These are phyloP conservation scores for Penicillium decumbens DNA, from an alignment of 2,329 filamentous ascomycete species.

Conservation along the genomic window DNA sequence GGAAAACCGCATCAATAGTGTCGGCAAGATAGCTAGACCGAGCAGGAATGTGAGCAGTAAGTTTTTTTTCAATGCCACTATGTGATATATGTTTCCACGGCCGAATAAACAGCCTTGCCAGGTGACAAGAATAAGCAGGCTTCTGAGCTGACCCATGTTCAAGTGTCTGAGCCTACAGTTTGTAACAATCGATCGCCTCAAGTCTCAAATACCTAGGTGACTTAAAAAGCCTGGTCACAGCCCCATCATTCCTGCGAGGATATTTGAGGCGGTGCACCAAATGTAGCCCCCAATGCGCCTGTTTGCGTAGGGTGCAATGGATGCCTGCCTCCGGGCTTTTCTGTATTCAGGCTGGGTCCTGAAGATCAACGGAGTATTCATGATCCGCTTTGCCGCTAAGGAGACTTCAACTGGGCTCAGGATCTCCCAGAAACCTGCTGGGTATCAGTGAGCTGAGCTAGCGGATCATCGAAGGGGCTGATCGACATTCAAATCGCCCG, in stretches of 20 bases:
- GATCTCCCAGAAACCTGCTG: neutral
- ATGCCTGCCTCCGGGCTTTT: neutral
- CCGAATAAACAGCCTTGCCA: neutral
- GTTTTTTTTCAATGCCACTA: neutral
- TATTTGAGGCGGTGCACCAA: neutral
- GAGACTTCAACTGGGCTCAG: neutral
- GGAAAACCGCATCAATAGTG: neutral
- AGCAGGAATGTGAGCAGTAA: neutral
- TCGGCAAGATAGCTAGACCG: neutral
- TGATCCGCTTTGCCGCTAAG: neutral
- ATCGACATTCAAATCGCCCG: slow-evolving; percentile 6
- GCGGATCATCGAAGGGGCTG: slow-evolving; percentile 9
- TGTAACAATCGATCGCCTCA: neutral
- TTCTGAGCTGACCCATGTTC: neutral
- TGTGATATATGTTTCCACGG: neutral
- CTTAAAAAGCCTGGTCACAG: neutral
- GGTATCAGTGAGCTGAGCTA: slow-evolving; percentile 1
- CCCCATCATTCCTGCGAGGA: neutral
- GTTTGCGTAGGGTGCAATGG: neutral
- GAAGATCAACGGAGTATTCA: neutral
- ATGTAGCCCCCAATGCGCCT: neutral
- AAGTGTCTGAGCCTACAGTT: neutral
- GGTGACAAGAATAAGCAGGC: neutral
- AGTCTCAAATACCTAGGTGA: neutral
- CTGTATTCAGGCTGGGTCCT: neutral